Base-by-base conservation (phyloP, 2,329 filamentous ascomycete species). In the Fusarium incarnatum region DNA sequence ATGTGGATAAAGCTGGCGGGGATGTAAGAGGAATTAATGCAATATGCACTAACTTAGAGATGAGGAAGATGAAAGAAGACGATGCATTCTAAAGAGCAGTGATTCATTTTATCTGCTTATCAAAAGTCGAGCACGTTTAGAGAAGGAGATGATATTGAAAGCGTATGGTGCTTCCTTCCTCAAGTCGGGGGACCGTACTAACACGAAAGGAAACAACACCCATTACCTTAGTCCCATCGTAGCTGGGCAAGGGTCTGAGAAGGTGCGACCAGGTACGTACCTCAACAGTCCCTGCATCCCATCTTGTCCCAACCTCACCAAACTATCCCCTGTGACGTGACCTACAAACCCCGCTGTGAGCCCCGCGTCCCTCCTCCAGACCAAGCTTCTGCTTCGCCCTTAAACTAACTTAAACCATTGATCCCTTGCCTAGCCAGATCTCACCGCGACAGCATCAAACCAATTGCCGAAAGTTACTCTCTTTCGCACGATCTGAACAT, bases 331-430 rank as follows among this genome's bases (percentile, higher is more conserved):
- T 66, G 67, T 73, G 71, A 74, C 71, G 73, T 75, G 71, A 73
- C 58, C 42, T 57, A 27, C 60, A 54, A 61, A 73, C 73, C 73
- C 73, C 71, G 71, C 73, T 74, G 64, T 57, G 54, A 61, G 73
- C 73, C 73, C 73, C 73, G 71, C 73, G 73, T 64, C 48, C 57
- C 65, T 49, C 44, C 37, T 54, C 54, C 23, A 34, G 48, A 53
- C 64, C 63, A 34, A 67, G 59, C 60, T 66, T 62, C 50, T 41
- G 30, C 57, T 57, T 28, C 40, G 47, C 60, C 46, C 37, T 28
- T 49, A 50, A 44, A 69, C 55, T 50, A 63, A 53, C 47, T 32
- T 61, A 37, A 50, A 69, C 55, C 55, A 60, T 64, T 50, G n/a
- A 44, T 55, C 61, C 23, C 40, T 54, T 40, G 22, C 12, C 41